Evolutionary conservation across 2,329 filamentous ascomycete genomes (phyloP).

Genomic region (Colletotrichum sidae): DNA sequence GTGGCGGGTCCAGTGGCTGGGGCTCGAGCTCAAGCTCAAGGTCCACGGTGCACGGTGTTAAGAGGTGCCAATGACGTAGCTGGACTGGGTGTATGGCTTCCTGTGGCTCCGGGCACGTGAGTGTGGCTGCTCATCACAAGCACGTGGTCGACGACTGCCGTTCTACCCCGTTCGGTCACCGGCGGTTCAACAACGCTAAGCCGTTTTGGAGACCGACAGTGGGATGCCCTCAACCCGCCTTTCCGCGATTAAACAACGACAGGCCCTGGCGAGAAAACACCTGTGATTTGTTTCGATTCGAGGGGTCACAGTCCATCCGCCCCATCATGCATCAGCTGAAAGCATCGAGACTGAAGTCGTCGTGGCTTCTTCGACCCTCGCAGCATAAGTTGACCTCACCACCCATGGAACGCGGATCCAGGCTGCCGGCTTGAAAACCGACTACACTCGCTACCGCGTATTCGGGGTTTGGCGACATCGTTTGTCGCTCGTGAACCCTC

Average conservation of each 20-base stretch:
- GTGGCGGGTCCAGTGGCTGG: too few relatives aligned
- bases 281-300: slow-evolving; percentile 13
- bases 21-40: too few relatives aligned
- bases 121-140: neutral
- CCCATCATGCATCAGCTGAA: slow-evolving; percentile 20
- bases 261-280: slow-evolving; percentile 20
- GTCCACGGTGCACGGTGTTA: too few relatives aligned
- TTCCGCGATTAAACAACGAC: slow-evolving; percentile 19
- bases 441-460: neutral
- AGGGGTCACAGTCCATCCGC: neutral
- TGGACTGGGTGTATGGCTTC: too few relatives aligned
- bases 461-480: slow-evolving; percentile 7
- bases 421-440: neutral
- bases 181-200: slow-evolving; percentile 30
- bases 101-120: too few relatives aligned
- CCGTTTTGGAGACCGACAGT: slow-evolving; percentile 36
- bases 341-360: slow-evolving; percentile 5
- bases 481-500: neutral
- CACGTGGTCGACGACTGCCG: slow-evolving; percentile 7
- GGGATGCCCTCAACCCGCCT: slow-evolving; percentile 21
- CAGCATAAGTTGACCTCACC: neutral
- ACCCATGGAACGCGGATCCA: slow-evolving; percentile 5
- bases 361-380: slow-evolving; percentile 26
- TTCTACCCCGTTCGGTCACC: slow-evolving; percentile 32
- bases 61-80: too few relatives aligned